Conservation (phyloP, 805 yeast genomes). For the Vanderwaltozyma verrucispora region DNA sequence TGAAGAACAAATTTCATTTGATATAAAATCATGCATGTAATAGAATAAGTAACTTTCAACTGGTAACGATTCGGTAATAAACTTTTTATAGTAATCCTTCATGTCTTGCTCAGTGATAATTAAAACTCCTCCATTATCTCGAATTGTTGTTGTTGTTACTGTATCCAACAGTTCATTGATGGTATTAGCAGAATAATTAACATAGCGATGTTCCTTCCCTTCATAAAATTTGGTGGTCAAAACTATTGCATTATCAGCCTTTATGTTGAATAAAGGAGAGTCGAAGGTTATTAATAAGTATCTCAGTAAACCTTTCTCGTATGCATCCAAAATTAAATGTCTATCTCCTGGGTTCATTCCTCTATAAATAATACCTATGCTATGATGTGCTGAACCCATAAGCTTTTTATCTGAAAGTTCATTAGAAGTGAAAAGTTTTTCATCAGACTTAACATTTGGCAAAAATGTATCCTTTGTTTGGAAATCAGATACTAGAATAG, state of each 20-base stretch:
- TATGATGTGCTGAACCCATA: too few species aligned
- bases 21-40: conserved; percentile 53
- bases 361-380: conserved; percentile 54
- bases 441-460: too few species aligned
- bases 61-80: conserved; percentile 67
- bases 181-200: conserved; percentile 58
- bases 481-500: conserved; percentile 24
- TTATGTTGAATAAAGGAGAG: conserved; percentile 39
- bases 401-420: too few species aligned
- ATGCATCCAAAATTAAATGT: conserved; percentile 43
- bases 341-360: conserved; percentile 49
- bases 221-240: conserved; percentile 65
- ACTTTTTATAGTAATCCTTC: conserved; percentile 56
- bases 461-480: too few species aligned
- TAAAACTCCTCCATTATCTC: conserved; percentile 34
- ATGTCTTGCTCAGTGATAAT: conserved; percentile 49
- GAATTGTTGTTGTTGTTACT: conserved; percentile 22
- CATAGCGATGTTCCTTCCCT: conserved; percentile 59
- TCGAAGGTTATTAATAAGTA: conserved; percentile 56
- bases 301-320: conserved; percentile 38
- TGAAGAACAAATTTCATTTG: conserved; percentile 62
- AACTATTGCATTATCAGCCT: conserved; percentile 46
- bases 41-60: conserved; percentile 64
- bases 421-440: too few species aligned
- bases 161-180: conserved; percentile 55